phyloP scores from a whole-genome alignment of 2,329 filamentous ascomycete species.

The Nannizzia gypsea region DNA sequence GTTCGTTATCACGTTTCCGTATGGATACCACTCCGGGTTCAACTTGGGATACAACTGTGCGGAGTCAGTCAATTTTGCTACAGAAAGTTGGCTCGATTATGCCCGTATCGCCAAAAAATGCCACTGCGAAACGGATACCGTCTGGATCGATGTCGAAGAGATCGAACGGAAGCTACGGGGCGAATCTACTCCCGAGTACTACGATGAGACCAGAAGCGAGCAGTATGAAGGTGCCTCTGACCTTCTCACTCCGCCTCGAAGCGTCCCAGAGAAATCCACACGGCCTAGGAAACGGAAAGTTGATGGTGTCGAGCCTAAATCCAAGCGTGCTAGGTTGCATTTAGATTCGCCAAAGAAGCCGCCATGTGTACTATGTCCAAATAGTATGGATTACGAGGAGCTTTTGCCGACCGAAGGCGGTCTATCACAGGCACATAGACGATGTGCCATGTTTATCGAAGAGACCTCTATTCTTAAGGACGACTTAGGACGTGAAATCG shows the following conservation, averaged over 20 bases:
- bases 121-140: constrained; percentile 91
- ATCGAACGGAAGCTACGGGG: constrained; percentile 89
- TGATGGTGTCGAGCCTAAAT: constrained; percentile 44
- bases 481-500: constrained; percentile 55
- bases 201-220: constrained; percentile 46
- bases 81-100: constrained; percentile 89
- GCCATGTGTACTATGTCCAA: constrained; percentile 85
- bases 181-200: constrained; percentile 50
- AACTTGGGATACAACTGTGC: constrained; percentile 98
- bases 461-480: constrained; percentile 75
- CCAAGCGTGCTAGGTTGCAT: constrained; percentile 67
- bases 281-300: constrained; percentile 60
- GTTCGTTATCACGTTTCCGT: constrained; percentile 96
- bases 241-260: constrained; percentile 66
- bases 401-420: constrained; percentile 82
- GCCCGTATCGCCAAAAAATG: constrained; percentile 94
- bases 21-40: constrained; percentile 96
- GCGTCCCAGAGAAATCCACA: constrained; percentile 58
- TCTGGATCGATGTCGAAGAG: constrained; percentile 94
- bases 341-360: constrained; percentile 60
- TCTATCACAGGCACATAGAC: constrained; percentile 64
- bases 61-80: constrained; percentile 95
- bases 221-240: constrained; percentile 53
- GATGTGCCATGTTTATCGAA: constrained; percentile 82
- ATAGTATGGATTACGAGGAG: constrained; percentile 69